Percentiles rank a stretch among this genome's conserved stretches.
Conservation (phyloP, 176 grass and related monocot species). For the Oryza punctata region DNA sequence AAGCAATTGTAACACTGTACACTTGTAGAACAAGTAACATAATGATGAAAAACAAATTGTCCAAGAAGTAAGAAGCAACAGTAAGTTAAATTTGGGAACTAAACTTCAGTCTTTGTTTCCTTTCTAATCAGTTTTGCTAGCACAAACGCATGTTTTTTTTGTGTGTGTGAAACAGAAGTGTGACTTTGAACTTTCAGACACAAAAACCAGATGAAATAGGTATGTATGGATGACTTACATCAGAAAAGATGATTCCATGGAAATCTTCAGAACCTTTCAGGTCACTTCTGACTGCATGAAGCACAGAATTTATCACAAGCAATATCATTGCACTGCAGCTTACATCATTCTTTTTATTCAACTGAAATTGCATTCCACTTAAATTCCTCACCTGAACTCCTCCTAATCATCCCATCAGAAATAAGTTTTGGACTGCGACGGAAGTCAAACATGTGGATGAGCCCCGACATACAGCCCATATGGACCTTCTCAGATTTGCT, state of each 20-base stretch:
- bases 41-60: slow-evolving; percentile 8
- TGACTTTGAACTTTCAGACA: background rate
- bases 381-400: slow-evolving; percentile 50
- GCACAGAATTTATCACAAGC: slow-evolving; percentile 25
- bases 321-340: slow-evolving; percentile 17
- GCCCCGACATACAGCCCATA: slow-evolving; percentile 64
- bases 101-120: background rate
- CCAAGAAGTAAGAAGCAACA: slow-evolving; percentile 6
- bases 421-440: slow-evolving; percentile 67
- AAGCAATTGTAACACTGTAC: background rate
- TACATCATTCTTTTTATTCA: background rate
- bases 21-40: slow-evolving; percentile 10
- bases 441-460: slow-evolving; percentile 87
- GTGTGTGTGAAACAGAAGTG: background rate
- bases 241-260: slow-evolving; percentile 18
- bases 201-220: slow-evolving; percentile 11
- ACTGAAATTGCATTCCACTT: slow-evolving; percentile 20
- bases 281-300: slow-evolving; percentile 51
- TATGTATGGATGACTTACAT: slow-evolving; percentile 42
- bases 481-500: slow-evolving; percentile 42
- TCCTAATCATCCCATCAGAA: slow-evolving; percentile 54
- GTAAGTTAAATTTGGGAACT: slow-evolving; percentile 16
- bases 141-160: background rate
- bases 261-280: slow-evolving; percentile 47
- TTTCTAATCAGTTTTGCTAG: background rate